Percentiles rank a stretch among this genome's conserved stretches.
Conservation (phyloP, 2,329 filamentous ascomycete genomes). For the Sarocladium oryzae region DNA sequence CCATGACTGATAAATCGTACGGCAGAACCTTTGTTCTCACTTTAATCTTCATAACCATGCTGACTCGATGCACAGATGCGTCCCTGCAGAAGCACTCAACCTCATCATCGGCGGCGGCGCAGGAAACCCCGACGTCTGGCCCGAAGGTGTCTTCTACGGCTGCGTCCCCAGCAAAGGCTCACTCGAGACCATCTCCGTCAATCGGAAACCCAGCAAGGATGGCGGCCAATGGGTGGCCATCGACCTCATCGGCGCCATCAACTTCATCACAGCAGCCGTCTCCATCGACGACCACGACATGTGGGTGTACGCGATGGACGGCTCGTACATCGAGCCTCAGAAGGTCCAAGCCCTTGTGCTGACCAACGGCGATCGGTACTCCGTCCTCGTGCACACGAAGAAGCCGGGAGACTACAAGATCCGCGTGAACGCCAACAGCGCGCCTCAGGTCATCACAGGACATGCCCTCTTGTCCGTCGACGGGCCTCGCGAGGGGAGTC, state of each 20-base stretch:
- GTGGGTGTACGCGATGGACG: slow-evolving; percentile 49
- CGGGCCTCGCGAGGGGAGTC: slow-evolving; percentile 13
- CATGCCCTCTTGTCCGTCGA: slow-evolving; percentile 39
- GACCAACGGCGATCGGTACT: slow-evolving; percentile 44
- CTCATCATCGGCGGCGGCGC: slow-evolving; percentile 19
- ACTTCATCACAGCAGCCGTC: slow-evolving; percentile 35
- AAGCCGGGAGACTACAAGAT: slow-evolving; percentile 46
- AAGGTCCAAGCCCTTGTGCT: slow-evolving; percentile 40
- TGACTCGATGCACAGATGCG: slow-evolving; percentile 19
- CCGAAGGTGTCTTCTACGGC: slow-evolving; percentile 34
- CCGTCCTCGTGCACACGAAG: slow-evolving; percentile 40
- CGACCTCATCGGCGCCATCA: slow-evolving; percentile 46
- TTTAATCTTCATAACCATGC: too few species aligned
- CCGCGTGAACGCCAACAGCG: slow-evolving; percentile 41
- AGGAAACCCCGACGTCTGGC: slow-evolving; percentile 28
- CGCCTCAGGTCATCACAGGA: slow-evolving; percentile 49
- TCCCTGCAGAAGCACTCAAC: slow-evolving; percentile 35
- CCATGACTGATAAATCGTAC: slow-evolving; percentile 36
- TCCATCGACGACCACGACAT: slow-evolving; percentile 48
- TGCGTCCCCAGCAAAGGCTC: slow-evolving; percentile 41
- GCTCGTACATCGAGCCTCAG: slow-evolving; percentile 45
- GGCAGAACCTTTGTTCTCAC: too few species aligned
- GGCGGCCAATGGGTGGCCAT: slow-evolving; percentile 45
- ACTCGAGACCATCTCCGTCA: slow-evolving; percentile 35
- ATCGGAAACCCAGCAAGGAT: slow-evolving; percentile 8